Base-by-base conservation (phyloP, 768 basidiomycete genomes). In the Termitomyces sp. region DNA sequence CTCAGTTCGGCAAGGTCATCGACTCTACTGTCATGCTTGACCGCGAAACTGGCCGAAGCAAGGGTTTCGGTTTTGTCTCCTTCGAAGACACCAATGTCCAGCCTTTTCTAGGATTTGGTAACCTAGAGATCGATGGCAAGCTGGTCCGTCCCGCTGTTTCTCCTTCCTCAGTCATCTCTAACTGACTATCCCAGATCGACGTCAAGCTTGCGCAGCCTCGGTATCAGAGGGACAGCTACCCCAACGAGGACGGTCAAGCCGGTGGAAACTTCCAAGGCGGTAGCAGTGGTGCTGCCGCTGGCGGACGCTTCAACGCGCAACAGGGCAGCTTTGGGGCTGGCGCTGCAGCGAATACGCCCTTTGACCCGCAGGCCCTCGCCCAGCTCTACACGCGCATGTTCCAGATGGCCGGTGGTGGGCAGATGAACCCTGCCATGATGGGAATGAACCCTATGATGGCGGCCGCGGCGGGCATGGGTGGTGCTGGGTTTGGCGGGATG, bases 11-110 rank as follows among this genome's bases (percentile, higher is more conserved):
- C 58, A 88, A 87, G 61, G 94, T 99, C 60, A 89, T 97, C 64
- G 96, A 99, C 69, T 94, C 96, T 44, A 98, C 96, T 1, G 93
- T 99, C 62, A 99, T 98, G 97, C 79, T 97, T 62, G 97, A 99
- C 71, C 87, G 93, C 43, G 94, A 98, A 70, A 94, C 93, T 3
- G 89, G 90, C 24, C 74, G 93, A 47, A 94, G 91, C 72, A 97
- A 98, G 70, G 97, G 97, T 12, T 99, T 99, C 61, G 97, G 95
- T 0, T 99, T 99, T 66, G 92, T 98, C 11, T 96, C 93, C 0
- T 96, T 98, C 65, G 89, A 94, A 66, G 88, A 92, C 58, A 88
- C 87, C n/a, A 84, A 88, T 61, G 91, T 95, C 21, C 88, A 93
- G 58, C 87, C 87, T 37, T 89, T 94, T 67, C 83, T 99, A 46